Conservation (phyloP, 257 asterid genomes). For the Dorcoceras hygrometricum region DNA sequence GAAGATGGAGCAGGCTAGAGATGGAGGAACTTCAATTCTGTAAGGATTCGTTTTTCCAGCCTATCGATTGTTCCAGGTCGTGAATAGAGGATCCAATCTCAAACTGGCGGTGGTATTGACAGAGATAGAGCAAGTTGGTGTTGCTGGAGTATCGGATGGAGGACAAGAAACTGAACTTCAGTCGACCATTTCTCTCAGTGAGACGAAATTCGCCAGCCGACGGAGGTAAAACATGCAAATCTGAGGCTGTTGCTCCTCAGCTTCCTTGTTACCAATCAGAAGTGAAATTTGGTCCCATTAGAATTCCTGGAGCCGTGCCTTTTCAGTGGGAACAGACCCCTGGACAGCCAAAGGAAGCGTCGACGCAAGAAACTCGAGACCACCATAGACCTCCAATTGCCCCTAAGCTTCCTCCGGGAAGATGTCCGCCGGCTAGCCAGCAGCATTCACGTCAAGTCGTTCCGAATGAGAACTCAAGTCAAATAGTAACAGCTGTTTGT, state of each 20-base stretch:
- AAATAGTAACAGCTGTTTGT: slow-evolving; percentile 8
- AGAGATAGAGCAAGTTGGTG: slow-evolving; percentile 36
- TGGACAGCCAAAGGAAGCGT: slow-evolving; percentile 61
- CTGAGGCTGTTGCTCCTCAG: slow-evolving; percentile 29
- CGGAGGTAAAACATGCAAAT: slow-evolving; percentile 21
- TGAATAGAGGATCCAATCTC: not conserved
- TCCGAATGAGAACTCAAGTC: slow-evolving; percentile 21
- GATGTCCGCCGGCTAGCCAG: slow-evolving; percentile 33
- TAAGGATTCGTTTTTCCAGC: not conserved
- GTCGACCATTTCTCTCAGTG: slow-evolving; percentile 65
- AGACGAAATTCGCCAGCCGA: slow-evolving; percentile 42
- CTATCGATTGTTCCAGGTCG: not conserved
- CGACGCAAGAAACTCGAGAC: slow-evolving; percentile 18
- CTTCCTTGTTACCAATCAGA: slow-evolving; percentile 59
- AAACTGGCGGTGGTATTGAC: slow-evolving; percentile 16
- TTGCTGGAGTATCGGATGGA: slow-evolving; percentile 47
- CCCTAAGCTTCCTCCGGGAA: slow-evolving; percentile 76
- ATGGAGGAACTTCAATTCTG: not conserved
- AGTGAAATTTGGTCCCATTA: slow-evolving; percentile 72
- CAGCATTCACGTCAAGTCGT: slow-evolving; percentile 30
- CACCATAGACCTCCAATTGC: slow-evolving; percentile 34
- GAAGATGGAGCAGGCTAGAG: not conserved
- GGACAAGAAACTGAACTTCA: slow-evolving; percentile 60
- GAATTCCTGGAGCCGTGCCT: slow-evolving; percentile 71
- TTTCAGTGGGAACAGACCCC: slow-evolving; percentile 76